A percentile compares a stretch with the other conserved stretches of the same genome.
These are phyloP conservation scores for Paraphaeosphaeria minitans DNA, from an alignment of 2,329 filamentous ascomycete genomes.

Conservation along the genomic window DNA sequence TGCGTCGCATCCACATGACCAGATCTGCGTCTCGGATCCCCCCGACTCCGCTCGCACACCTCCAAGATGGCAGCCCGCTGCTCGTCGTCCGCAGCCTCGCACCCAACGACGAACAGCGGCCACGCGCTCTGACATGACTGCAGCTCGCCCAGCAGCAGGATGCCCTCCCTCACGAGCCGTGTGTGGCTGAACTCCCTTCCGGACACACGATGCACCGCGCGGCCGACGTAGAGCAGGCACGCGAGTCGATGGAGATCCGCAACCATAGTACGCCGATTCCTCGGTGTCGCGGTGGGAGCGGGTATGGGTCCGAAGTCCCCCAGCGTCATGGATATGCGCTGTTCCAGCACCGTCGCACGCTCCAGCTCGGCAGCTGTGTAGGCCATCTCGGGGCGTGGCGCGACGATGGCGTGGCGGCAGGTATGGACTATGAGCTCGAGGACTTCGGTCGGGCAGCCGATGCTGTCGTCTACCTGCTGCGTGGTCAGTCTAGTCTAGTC, in stretches of 20 bases:
- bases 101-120: slow-evolving; percentile 20
- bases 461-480: slow-evolving; percentile 13
- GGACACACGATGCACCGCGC: slow-evolving; percentile 16
- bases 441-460: slow-evolving; percentile 21
- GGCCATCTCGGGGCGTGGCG: slow-evolving; percentile 7
- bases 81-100: slow-evolving; percentile 17
- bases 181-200: slow-evolving; percentile 18
- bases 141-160: slow-evolving; percentile 18
- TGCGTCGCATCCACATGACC: slow-evolving; percentile 19
- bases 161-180: slow-evolving; percentile 20
- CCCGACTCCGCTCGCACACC: slow-evolving; percentile 18
- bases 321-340: slow-evolving; percentile 13
- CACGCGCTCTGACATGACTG: slow-evolving; percentile 20
- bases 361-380: slow-evolving; percentile 11
- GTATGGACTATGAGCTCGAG: slow-evolving; percentile 17
- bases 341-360: slow-evolving; percentile 16
- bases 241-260: slow-evolving; percentile 19
- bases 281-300: slow-evolving; percentile 11
- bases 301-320: slow-evolving; percentile 17
- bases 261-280: slow-evolving; percentile 17
- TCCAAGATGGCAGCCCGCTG: slow-evolving; percentile 20
- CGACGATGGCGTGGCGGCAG: slow-evolving; percentile 18
- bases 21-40: slow-evolving; percentile 19
- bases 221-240: slow-evolving; percentile 21
- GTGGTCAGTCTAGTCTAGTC: too few relatives aligned